Conservation (phyloP, 1,284 basidiomycete species). For the Ceratobasidium sp. region DNA sequence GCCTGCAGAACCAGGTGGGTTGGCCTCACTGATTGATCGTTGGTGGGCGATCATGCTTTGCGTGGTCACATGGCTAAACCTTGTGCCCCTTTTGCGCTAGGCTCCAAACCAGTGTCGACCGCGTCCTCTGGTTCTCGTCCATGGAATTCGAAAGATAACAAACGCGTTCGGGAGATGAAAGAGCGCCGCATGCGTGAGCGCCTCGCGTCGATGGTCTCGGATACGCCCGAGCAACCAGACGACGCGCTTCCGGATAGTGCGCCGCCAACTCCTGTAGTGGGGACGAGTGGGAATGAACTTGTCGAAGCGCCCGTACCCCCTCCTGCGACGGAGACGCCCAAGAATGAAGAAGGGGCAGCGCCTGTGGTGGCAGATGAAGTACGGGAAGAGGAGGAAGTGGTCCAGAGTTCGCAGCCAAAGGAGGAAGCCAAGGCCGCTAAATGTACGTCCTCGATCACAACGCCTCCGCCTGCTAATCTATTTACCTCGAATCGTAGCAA, state of each 20-base stretch:
- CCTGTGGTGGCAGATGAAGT: not conserved
- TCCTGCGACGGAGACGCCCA: not conserved
- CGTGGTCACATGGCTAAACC: not conserved
- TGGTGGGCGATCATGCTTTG: not conserved
- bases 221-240: constrained; percentile 8
- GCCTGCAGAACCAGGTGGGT: constrained; percentile 11
- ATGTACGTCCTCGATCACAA: not conserved
- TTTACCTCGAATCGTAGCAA: constrained; percentile 4
- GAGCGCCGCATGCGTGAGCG: constrained; percentile 27
- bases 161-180: constrained; percentile 38
- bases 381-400: constrained; percentile 18
- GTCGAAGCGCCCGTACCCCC: constrained; percentile 2
- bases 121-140: constrained; percentile 34
- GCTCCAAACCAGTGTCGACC: constrained; percentile 35
- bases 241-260: constrained; percentile 9
- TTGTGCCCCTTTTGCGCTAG: not conserved
- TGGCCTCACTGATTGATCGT: not conserved
- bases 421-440: constrained; percentile 20
- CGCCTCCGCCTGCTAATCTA: not conserved
- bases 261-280: constrained; percentile 23
- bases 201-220: constrained; percentile 11
- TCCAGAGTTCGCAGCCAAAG: constrained; percentile 30
- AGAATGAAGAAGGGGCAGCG: not conserved
- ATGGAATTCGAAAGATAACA: constrained; percentile 40
- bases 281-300: not conserved